Evolutionary conservation across 352 stramenopile genomes (phyloP).

Genomic region (Globisporangium emineosum): DNA sequence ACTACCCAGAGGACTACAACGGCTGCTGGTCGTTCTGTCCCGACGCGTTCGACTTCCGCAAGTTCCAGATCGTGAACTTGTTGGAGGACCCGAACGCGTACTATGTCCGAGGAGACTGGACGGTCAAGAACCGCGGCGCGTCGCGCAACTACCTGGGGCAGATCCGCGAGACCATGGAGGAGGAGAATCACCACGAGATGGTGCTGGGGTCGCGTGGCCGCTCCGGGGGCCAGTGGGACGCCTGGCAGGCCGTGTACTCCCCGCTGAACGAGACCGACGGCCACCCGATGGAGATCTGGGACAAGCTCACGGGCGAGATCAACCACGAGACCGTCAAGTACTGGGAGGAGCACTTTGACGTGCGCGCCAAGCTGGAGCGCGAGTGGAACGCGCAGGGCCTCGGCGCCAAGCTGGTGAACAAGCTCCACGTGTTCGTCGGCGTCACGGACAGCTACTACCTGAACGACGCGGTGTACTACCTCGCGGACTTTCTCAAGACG

Average conservation of each 20-base stretch:
- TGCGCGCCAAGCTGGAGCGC: constrained; percentile 63
- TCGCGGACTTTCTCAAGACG: constrained; percentile 64
- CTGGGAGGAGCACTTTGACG: constrained; percentile 67
- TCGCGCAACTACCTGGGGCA: constrained; percentile 63
- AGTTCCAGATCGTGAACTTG: constrained; percentile 72
- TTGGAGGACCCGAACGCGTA: constrained; percentile 65
- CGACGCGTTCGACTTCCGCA: constrained; percentile 71
- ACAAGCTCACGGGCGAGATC: constrained; percentile 67
- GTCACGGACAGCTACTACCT: constrained; percentile 79
- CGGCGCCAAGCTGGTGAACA: constrained; percentile 67
- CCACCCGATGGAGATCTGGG: constrained; percentile 57
- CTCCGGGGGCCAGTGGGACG: constrained; percentile 72
- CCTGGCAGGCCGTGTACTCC: constrained; percentile 72
- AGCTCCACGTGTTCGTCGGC: constrained; percentile 71
- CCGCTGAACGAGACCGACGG: constrained; percentile 57
- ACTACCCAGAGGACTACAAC: constrained; percentile 78
- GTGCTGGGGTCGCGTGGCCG: constrained; percentile 56
- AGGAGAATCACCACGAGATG: constrained; percentile 77
- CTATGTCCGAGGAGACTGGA: constrained; percentile 67
- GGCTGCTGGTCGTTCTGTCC: constrained; percentile 81
- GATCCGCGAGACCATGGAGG: constrained; percentile 66
- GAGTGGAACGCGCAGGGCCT: constrained; percentile 52
- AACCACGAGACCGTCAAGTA: constrained; percentile 53
- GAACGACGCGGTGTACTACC: constrained; percentile 67
- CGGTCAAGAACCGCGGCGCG: constrained; percentile 59